Evolutionary conservation across 768 basidiomycete species (phyloP).

Genomic region (Pholiota conissans): DNA sequence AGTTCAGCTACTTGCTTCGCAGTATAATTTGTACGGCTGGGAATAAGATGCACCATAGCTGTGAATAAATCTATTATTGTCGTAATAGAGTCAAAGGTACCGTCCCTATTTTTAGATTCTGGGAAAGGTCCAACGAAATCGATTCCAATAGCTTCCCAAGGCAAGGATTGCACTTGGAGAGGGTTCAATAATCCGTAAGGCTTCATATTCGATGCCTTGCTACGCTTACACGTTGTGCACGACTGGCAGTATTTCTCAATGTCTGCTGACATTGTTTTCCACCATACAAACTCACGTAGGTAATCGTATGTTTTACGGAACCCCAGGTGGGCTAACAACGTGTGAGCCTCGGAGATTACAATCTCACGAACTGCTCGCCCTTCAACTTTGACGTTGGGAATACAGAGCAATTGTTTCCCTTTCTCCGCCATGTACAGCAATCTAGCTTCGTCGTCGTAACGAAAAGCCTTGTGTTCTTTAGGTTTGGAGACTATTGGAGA

Average conservation of each 20-base stretch:
- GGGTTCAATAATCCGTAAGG: background rate
- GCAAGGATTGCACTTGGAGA: background rate
- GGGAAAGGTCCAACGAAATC: slow-evolving; percentile 3
- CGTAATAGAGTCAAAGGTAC: background rate
- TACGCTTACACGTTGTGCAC: slow-evolving; percentile 14
- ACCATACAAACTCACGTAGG: slow-evolving; percentile 24
- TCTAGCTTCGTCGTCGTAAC: background rate
- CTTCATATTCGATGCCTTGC: slow-evolving; percentile 9
- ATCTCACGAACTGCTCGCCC: slow-evolving; percentile 25
- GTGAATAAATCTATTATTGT: slow-evolving; percentile 4
- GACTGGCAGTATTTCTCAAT: slow-evolving; percentile 18
- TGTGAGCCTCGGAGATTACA: slow-evolving; percentile 39
- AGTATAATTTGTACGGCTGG: background rate
- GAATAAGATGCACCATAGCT: slow-evolving; percentile 6
- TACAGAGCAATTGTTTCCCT: slow-evolving; percentile 16
- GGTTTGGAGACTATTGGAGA: background rate
- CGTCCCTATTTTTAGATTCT: slow-evolving; percentile 3
- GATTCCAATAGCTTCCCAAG: background rate
- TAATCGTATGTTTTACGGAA: slow-evolving; percentile 30
- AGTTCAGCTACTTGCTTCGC: slow-evolving; percentile 5
- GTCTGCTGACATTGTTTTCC: slow-evolving; percentile 22
- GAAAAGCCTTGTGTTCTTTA: background rate
- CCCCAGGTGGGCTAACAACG: slow-evolving; percentile 39
- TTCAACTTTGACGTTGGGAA: slow-evolving; percentile 24
- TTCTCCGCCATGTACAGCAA: background rate